A percentile compares a stretch with the other conserved stretches of the same genome.
phyloP scores from a whole-genome alignment of 2,329 filamentous ascomycete genomes.

The Ophiocordyceps camponoti-saundersi region DNA sequence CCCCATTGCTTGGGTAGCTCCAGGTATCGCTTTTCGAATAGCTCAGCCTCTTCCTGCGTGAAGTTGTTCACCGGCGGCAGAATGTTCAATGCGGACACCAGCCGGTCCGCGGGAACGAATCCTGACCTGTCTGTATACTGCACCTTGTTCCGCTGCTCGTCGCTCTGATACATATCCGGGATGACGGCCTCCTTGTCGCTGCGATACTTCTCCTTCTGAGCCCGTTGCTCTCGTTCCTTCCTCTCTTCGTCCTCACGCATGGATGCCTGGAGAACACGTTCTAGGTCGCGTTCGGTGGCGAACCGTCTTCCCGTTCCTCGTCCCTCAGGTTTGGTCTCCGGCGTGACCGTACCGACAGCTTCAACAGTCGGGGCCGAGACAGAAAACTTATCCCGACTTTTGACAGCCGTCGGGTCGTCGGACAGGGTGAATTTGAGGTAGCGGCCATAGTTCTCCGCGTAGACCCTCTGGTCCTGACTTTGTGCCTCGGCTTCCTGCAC shows the following conservation, averaged over 20 bases:
- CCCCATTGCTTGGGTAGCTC: constrained; percentile 73
- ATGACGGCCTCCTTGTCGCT: constrained; percentile 63
- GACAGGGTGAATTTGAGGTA: constrained; percentile 41
- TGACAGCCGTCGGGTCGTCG: constrained; percentile 34
- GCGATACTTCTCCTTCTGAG: constrained; percentile 52
- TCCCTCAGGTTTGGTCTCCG: constrained; percentile 40
- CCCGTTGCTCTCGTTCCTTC: constrained; percentile 46
- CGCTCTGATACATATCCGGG: constrained; percentile 50
- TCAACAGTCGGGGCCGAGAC: constrained; percentile 19
- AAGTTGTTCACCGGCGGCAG: constrained; percentile 61
- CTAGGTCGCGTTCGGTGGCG: constrained; percentile 56
- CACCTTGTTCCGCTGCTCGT: constrained; percentile 38
- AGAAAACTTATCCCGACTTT: constrained; percentile 37
- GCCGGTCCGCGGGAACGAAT: constrained; percentile 44
- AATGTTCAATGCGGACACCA: constrained; percentile 55
- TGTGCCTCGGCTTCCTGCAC: constrained; percentile 20
- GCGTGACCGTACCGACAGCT: constrained; percentile 18
- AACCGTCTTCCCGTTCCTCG: constrained; percentile 38
- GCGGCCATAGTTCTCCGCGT: constrained; percentile 28
- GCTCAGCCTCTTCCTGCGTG: constrained; percentile 48
- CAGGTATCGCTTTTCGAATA: constrained; percentile 59
- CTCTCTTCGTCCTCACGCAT: constrained; percentile 54
- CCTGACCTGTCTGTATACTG: constrained; percentile 51
- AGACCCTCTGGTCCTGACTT: constrained; percentile 20
- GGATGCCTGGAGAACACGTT: constrained; percentile 56